Conservation (phyloP, 345 rosid genomes). For the Kernera saxatilis region DNA sequence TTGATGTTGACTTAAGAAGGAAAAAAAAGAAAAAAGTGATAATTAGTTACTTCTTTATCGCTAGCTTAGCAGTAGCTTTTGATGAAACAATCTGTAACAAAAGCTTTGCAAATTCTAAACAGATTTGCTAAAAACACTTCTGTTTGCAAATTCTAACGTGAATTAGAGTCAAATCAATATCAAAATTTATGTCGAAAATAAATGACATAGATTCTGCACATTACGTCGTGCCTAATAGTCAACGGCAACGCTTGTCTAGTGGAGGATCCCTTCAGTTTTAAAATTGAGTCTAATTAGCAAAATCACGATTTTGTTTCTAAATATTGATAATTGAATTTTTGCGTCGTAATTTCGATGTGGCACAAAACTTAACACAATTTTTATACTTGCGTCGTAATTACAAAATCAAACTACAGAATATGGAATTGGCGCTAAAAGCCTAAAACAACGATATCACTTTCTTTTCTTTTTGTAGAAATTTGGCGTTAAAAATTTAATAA, state of each 20-base stretch:
- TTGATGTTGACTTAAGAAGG: neutral
- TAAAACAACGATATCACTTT: too few relatives aligned
- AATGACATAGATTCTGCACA: neutral
- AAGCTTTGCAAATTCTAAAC: neutral
- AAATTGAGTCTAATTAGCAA: neutral
- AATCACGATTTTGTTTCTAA: neutral
- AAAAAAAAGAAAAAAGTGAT: neutral
- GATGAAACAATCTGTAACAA: neutral
- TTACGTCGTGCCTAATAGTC: neutral
- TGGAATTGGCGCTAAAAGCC: too few relatives aligned
- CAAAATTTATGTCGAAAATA: neutral
- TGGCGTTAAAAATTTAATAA: too few relatives aligned
- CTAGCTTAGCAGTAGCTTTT: neutral
- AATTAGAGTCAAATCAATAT: neutral
- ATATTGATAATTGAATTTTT: neutral
- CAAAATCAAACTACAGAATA: too few relatives aligned
- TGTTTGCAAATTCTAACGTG: neutral
- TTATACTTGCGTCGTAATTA: too few relatives aligned
- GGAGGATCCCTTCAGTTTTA: neutral
- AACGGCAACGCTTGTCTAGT: neutral
- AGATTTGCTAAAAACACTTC: neutral
- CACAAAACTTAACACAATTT: too few relatives aligned
- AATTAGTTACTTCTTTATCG: neutral
- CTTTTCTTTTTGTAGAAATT: too few relatives aligned
- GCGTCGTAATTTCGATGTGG: too few relatives aligned